Evolutionary conservation across 345 rosid genomes (phyloP).

Genomic region (Clausena lansium): DNA sequence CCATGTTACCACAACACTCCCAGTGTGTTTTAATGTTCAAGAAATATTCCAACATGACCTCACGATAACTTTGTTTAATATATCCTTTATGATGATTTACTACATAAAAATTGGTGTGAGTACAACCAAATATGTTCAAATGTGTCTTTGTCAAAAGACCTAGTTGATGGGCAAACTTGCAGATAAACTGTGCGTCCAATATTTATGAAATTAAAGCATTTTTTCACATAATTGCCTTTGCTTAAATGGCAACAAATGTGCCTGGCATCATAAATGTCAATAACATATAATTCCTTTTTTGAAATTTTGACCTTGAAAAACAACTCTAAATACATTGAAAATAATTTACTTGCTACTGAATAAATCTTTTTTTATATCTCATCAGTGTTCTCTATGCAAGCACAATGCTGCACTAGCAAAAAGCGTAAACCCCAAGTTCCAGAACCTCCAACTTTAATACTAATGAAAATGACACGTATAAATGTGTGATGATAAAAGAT

Average conservation of each 20-base stretch:
- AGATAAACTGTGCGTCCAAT: not conserved
- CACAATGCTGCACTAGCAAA: not conserved
- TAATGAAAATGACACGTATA: not conserved
- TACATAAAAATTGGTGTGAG: not conserved
- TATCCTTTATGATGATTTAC: not conserved
- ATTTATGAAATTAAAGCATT: not conserved
- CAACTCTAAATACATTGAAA: not conserved
- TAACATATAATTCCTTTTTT: not conserved
- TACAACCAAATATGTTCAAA: not conserved
- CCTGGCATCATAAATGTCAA: not conserved
- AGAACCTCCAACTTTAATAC: slow-evolving; percentile 3
- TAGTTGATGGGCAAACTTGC: not conserved
- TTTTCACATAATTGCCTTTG: not conserved
- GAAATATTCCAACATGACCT: not conserved
- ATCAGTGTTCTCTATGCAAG: not conserved
- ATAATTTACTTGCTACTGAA: not conserved
- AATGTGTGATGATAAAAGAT: not conserved
- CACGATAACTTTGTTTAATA: not conserved
- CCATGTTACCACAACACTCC: slow-evolving; percentile 23
- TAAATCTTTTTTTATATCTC: not conserved
- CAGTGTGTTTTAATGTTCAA: not conserved
- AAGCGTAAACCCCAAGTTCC: not conserved
- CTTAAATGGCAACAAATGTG: not conserved
- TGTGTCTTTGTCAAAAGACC: not conserved
- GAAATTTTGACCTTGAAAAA: not conserved